phyloP scores from a whole-genome alignment of 768 basidiomycete species.

The Termitomyces sp. region DNA sequence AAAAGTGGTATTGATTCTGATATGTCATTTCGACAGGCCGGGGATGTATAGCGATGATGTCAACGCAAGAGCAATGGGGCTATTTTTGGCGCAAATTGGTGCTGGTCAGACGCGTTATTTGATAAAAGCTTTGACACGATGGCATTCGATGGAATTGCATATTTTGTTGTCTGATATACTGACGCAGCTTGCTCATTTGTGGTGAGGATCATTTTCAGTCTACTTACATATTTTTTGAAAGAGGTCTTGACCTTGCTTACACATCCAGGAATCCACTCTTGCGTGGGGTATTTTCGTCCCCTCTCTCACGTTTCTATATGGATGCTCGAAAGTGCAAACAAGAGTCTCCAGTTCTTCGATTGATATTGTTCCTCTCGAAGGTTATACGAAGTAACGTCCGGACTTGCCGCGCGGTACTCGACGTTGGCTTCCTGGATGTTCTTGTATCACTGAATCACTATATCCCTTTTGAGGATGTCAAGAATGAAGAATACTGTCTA shows the following conservation, averaged over 20 bases:
- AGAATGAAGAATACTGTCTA: neutral
- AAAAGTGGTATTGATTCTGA: too few species aligned
- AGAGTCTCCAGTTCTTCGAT: slow-evolving; percentile 4
- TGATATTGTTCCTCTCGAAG: slow-evolving; percentile 13
- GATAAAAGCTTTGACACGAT: slow-evolving; percentile 8
- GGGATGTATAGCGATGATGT: slow-evolving; percentile 12
- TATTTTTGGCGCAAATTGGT: slow-evolving; percentile 13
- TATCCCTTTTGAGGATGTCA: neutral
- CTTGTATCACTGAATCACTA: slow-evolving; percentile 8
- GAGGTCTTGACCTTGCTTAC: too few species aligned
- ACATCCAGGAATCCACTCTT: slow-evolving; percentile 12
- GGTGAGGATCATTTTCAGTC: slow-evolving; percentile 1
- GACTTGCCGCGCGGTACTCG: slow-evolving; percentile 9
- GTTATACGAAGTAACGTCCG: slow-evolving; percentile 5
- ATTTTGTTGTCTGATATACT: slow-evolving; percentile 10
- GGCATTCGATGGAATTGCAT: slow-evolving; percentile 12
- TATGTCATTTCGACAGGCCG: slow-evolving; percentile 5
- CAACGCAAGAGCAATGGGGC: slow-evolving; percentile 2
- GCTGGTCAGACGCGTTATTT: slow-evolving; percentile 11
- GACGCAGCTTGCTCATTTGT: slow-evolving; percentile 10
- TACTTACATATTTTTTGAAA: neutral
- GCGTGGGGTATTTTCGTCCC: slow-evolving; percentile 11
- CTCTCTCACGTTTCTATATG: slow-evolving; percentile 6
- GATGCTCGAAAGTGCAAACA: neutral
- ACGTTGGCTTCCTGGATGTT: slow-evolving; percentile 14